A percentile compares a stretch with the other conserved stretches of the same genome.
Conservation (phyloP, 371 early-diverging fungal genomes). For the Nematocida sp. region DNA sequence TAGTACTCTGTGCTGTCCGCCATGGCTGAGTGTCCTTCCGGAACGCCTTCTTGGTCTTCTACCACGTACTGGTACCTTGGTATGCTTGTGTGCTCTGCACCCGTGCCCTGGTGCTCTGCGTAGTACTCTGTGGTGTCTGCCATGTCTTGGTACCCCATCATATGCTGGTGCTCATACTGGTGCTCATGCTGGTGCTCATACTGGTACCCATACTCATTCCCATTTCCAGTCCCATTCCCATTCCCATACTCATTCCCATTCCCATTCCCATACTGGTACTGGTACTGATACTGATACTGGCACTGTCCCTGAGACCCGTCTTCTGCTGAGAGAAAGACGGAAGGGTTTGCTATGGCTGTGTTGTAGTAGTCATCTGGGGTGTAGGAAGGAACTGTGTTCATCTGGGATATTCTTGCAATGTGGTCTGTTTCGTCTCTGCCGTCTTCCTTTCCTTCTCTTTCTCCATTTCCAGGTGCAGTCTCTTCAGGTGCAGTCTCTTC, state of each 20-base stretch:
- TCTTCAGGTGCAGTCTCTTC: neutral
- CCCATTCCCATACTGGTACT: too few species aligned
- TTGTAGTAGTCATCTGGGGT: neutral
- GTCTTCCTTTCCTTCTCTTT: neutral
- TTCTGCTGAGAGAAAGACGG: neutral
- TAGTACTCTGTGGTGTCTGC: neutral
- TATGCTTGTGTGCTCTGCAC: neutral
- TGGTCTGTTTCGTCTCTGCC: neutral
- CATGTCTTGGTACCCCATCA: neutral
- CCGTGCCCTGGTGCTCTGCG: too few species aligned
- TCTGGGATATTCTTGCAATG: constrained; percentile 23
- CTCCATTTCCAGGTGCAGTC: neutral
- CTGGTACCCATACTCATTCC: too few species aligned
- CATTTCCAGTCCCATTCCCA: too few species aligned
- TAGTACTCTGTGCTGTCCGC: neutral
- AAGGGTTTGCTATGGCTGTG: neutral
- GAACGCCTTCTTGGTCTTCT: neutral
- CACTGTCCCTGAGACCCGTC: too few species aligned
- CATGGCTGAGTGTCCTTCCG: neutral
- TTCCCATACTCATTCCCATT: too few species aligned
- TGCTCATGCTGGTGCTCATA: too few species aligned
- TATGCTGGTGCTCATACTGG: too few species aligned
- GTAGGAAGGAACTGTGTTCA: neutral
- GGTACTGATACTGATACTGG: too few species aligned
- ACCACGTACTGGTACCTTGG: neutral